These are phyloP conservation scores for Starmerella tilneyi DNA, from an alignment of 805 yeast species.

Conservation along the genomic window DNA sequence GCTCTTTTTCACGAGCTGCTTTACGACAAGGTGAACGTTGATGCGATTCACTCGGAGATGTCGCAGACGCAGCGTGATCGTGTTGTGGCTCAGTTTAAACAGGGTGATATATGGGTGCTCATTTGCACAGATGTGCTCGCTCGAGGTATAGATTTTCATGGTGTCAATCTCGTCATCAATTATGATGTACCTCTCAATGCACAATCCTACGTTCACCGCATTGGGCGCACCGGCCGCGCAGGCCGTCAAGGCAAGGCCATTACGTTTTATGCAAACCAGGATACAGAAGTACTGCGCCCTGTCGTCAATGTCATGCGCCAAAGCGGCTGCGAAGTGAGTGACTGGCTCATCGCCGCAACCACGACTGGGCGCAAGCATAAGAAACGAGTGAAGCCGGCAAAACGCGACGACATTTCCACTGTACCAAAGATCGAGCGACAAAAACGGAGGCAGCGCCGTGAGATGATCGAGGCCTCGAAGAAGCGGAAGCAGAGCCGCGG, in stretches of 20 bases:
- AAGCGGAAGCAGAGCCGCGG: slow-evolving; percentile 7
- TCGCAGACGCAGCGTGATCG: slow-evolving; percentile 79
- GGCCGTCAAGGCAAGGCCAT: slow-evolving; percentile 79
- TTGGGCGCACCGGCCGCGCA: slow-evolving; percentile 98
- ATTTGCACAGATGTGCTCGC: slow-evolving; percentile 94
- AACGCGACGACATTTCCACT: slow-evolving; percentile 71
- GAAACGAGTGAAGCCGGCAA: slow-evolving; percentile 28
- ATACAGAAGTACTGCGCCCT: slow-evolving; percentile 60
- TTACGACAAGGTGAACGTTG: slow-evolving; percentile 86
- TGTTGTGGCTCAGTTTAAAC: slow-evolving; percentile 71
- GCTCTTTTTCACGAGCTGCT: slow-evolving; percentile 87
- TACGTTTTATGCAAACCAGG: slow-evolving; percentile 89
- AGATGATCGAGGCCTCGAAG: slow-evolving; percentile 46
- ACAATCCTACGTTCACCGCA: slow-evolving; percentile 92
- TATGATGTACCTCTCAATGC: slow-evolving; percentile 93
- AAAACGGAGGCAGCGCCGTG: slow-evolving; percentile 51
- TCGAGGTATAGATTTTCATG: slow-evolving; percentile 95
- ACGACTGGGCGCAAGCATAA: slow-evolving; percentile 5
- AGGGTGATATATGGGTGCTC: slow-evolving; percentile 90
- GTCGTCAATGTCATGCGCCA: slow-evolving; percentile 92
- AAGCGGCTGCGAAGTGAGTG: slow-evolving; percentile 58
- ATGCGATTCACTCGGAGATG: slow-evolving; percentile 91
- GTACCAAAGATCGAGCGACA: slow-evolving; percentile 37
- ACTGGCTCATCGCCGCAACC: slow-evolving; percentile 60
- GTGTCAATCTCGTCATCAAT: slow-evolving; percentile 86